Conservation (phyloP, 2,329 filamentous ascomycete genomes). For the Fusarium drepaniforme region DNA sequence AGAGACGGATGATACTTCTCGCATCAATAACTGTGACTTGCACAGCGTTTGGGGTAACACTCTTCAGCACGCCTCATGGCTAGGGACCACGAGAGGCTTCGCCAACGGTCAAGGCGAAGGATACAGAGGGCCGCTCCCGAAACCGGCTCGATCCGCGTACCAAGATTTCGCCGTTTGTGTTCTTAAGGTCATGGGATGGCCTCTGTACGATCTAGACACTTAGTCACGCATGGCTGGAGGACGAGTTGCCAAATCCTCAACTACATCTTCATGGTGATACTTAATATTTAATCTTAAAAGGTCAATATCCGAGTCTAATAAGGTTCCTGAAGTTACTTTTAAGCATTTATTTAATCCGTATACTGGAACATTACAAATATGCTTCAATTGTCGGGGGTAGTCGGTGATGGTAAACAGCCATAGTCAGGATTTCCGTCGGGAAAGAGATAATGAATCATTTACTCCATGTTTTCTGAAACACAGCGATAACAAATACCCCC, state of each 20-base stretch:
- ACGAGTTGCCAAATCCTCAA: background rate
- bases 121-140: background rate
- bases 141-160: background rate
- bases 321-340: background rate
- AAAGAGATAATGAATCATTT: background rate
- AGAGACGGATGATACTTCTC: background rate
- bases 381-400: background rate
- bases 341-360: background rate
- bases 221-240: background rate
- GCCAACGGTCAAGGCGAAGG: slow-evolving; percentile 5
- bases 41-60: slow-evolving; percentile 37
- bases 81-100: slow-evolving; percentile 29
- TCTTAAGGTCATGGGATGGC: background rate
- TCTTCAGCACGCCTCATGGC: slow-evolving; percentile 23
- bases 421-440: background rate
- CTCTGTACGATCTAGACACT: background rate
- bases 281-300: no score
- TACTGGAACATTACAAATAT: background rate
- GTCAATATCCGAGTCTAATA: background rate
- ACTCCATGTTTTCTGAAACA: background rate
- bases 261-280: background rate
- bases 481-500: background rate
- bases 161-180: background rate
- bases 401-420: background rate
- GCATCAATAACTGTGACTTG: slow-evolving; percentile 19